Conservation (phyloP, 371 early-diverging fungal species). For the Mortierella sp. region DNA sequence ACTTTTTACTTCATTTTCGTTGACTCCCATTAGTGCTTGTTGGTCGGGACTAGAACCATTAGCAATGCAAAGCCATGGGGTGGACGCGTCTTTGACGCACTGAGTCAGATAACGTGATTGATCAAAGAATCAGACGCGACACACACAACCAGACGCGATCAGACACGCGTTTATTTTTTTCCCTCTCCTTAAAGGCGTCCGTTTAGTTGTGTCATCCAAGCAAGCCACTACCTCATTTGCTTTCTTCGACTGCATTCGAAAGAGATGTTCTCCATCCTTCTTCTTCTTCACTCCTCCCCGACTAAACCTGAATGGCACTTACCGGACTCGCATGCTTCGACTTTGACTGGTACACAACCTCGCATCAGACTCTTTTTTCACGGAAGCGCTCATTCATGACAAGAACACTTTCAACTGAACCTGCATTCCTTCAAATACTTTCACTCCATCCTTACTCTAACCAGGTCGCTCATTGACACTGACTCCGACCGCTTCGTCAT, state of each 20-base stretch:
- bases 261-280: background rate
- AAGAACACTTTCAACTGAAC: background rate
- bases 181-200: background rate
- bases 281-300: background rate
- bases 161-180: background rate
- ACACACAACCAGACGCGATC: background rate
- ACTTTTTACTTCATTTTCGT: background rate
- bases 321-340: conserved; percentile 50
- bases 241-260: background rate
- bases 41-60: background rate
- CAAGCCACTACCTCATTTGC: background rate
- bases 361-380: background rate
- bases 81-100: background rate
- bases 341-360: conserved; percentile 42
- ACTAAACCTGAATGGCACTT: conserved; percentile 6
- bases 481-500: conserved; percentile 56
- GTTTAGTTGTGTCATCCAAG: background rate
- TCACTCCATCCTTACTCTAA: background rate
- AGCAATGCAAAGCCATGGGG: background rate
- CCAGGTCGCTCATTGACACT: conserved; percentile 51
- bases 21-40: background rate
- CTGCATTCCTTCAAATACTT: background rate
- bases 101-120: background rate
- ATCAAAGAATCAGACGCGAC: background rate
- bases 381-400: background rate